Evolutionary conservation across 495 filamentous ascomycete species (phyloP).

Genomic region (Neurospora sp.): DNA sequence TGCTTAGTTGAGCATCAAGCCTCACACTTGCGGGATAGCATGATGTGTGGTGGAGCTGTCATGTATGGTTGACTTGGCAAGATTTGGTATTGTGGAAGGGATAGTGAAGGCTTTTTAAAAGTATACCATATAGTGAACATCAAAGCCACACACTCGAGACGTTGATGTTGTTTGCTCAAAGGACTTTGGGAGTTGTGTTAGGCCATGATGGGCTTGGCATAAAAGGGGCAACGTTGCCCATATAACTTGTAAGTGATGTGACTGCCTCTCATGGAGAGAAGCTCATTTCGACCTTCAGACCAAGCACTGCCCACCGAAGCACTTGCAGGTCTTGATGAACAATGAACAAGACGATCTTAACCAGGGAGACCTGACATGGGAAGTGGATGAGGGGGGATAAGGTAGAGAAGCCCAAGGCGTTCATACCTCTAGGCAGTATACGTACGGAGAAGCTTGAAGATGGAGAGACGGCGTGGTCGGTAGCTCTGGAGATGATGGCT

Average conservation of each 20-base stretch:
- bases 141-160: not conserved
- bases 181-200: not conserved
- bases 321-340: not conserved
- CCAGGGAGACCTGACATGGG: not conserved
- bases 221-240: not conserved
- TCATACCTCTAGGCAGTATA: not conserved
- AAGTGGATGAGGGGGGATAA: not conserved
- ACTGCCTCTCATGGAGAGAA: not conserved
- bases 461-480: not conserved
- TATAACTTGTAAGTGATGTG: not conserved
- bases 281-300: not conserved
- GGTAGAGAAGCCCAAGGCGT: not conserved
- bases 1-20: not conserved
- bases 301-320: not conserved
- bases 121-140: not conserved
- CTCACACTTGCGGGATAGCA: not conserved
- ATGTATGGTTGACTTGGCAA: not conserved
- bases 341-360: not conserved
- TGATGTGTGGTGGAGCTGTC: not conserved
- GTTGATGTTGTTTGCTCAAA: not conserved
- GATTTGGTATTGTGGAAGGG: not conserved
- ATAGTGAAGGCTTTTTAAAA: not conserved
- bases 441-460: not conserved
- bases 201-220: not conserved
- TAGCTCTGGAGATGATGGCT: not conserved